Percentiles rank a stretch among this genome's conserved stretches.
Evolutionary conservation across 176 grass and related monocot species (phyloP).

Genomic region (Phoenix dactylifera): DNA sequence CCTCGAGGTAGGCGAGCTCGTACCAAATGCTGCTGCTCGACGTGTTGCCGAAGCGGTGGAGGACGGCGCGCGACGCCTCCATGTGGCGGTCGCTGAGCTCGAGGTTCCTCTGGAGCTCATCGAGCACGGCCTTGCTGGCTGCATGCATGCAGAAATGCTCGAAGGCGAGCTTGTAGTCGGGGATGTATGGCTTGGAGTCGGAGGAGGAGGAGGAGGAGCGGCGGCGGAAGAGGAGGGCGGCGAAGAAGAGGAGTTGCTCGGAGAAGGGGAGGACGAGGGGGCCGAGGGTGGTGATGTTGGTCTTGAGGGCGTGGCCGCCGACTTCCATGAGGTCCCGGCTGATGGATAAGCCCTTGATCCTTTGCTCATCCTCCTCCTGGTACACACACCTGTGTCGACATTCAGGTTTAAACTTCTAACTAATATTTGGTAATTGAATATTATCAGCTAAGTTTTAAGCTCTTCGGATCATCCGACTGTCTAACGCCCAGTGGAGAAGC

Average conservation of each 20-base stretch:
- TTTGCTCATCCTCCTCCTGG: constrained; percentile 96
- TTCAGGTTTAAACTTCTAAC: no score
- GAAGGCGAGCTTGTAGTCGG: constrained; percentile 95
- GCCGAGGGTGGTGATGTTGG: constrained; percentile 96
- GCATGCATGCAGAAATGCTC: constrained; percentile 99
- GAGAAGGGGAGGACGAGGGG: constrained; percentile 91
- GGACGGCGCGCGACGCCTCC: constrained; percentile 80
- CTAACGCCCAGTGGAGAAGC: no score
- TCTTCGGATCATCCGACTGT: no score
- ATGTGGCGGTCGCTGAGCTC: constrained; percentile 56
- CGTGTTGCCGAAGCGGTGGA: constrained; percentile 95
- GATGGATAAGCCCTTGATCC: constrained; percentile 80
- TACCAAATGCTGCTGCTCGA: constrained; percentile 99
- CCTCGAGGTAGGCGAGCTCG: constrained; percentile 84
- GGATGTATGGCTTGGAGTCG: constrained; percentile 64
- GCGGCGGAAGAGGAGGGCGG: constrained; percentile 81
- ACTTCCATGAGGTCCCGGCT: constrained; percentile 95
- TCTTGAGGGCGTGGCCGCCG: constrained; percentile 87
- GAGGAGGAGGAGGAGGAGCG: constrained; percentile 41
- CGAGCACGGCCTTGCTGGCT: constrained; percentile 82
- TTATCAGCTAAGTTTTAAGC: no score
- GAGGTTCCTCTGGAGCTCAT: constrained; percentile 85
- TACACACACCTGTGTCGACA: constrained; percentile 46
- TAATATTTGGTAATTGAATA: no score
- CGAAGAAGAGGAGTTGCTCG: constrained; percentile 94